Base-by-base conservation (phyloP, 805 yeast genomes). In the Hanseniaspora hatyaiensis region DNA sequence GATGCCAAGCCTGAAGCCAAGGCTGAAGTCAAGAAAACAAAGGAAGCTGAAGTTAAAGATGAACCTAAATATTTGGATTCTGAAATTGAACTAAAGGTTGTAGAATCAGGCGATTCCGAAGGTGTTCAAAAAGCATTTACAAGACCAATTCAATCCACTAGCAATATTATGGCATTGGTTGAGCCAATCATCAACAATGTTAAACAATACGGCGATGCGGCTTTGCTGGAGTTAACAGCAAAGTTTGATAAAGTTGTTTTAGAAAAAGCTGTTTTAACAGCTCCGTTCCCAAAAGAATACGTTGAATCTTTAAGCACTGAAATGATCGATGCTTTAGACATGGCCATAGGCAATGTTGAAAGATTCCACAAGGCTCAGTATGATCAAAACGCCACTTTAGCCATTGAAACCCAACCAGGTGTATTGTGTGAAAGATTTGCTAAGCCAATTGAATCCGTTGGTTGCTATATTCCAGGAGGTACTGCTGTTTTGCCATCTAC, bases 401-500 rank as follows among this genome's bases (percentile, higher is more conserved):
- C 72, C 6, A 95, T 92, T 33, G 97, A 89, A 66, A 92, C 99
- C 0, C 72, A 82, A 51, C 94, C 95, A 2, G 98, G 98, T 55
- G 97, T 92, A 22, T 66, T 74, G 46, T 92, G 98, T 68, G 84
- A 95, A 16, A 78, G 99, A 58, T 92, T 92, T 64, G 83, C 97
- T 13, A 78, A 95, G 59, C 92, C 98, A 6, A 87, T 92, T 55
- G 95, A 86, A 59, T 79, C 76, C 51, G 98, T 92, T 47, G 99
- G 98, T 52, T 74, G 94, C 51, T 92, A 92, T 61, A 84, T 92
- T 51, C 99, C 99, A 47, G 99, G 99, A 57, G 99, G 99, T 56
- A 87, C 97, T 37, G 99, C 99, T 3, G 89, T 92, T 29, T 73
- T 92, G 54, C 99, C 99, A 34, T 89, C 97, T 16, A 92, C 99